Percentiles rank a stretch among this genome's conserved stretches.
Evolutionary conservation across 129 eudicot genomes (phyloP).

Genomic region (Flaveria linearis): DNA sequence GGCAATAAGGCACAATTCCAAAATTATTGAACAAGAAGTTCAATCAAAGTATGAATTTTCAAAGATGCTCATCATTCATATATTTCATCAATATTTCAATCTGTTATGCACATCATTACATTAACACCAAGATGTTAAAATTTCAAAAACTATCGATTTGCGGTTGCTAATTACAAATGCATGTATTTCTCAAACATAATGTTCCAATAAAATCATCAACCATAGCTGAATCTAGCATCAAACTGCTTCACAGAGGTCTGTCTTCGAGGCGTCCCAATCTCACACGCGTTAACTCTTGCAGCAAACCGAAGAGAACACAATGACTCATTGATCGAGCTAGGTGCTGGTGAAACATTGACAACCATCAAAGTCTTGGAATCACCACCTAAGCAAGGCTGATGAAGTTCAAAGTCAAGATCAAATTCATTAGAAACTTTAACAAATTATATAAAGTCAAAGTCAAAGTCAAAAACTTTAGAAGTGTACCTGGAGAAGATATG

Average conservation of each 20-base stretch:
- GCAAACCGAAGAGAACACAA: slow-evolving; percentile 90
- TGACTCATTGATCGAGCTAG: slow-evolving; percentile 72
- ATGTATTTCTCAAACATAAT: neutral
- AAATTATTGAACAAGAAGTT: slow-evolving; percentile 13
- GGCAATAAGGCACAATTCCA: neutral
- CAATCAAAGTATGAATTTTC: slow-evolving; percentile 21
- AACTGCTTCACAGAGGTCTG: slow-evolving; percentile 61
- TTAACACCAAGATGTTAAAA: slow-evolving; percentile 33
- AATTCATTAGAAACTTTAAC: neutral
- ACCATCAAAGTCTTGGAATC: slow-evolving; percentile 95
- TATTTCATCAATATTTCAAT: slow-evolving; percentile 24
- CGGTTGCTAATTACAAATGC: slow-evolving; percentile 30
- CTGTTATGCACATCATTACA: slow-evolving; percentile 36
- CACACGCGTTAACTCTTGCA: slow-evolving; percentile 89
- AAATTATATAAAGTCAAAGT: neutral
- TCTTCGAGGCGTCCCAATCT: slow-evolving; percentile 87
- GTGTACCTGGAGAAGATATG: slow-evolving; percentile 94
- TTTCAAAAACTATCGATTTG: slow-evolving; percentile 27
- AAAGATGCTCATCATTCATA: slow-evolving; percentile 24
- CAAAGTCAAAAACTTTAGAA: neutral
- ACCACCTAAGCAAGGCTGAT: slow-evolving; percentile 96
- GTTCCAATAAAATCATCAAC: slow-evolving; percentile 37
- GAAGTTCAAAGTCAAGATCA: slow-evolving; percentile 10
- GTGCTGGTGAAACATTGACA: slow-evolving; percentile 85
- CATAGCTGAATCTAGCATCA: slow-evolving; percentile 76